Conservation (phyloP, 2,329 filamentous ascomycete genomes). For the Scorias spongiosa region DNA sequence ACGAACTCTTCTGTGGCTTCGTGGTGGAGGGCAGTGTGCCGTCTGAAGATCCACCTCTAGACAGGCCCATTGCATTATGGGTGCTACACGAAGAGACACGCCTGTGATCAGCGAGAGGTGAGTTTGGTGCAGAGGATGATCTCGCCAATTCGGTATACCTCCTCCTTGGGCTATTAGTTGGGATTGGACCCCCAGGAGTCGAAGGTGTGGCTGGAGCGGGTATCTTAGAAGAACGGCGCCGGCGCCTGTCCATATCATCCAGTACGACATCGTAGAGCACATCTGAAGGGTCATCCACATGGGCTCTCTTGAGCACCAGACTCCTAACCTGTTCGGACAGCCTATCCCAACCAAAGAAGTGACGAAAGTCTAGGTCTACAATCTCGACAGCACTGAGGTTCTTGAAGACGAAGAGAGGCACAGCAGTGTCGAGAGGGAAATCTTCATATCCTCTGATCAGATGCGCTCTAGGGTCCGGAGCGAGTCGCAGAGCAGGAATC, state of each 20-base stretch:
- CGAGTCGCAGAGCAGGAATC: slow-evolving; percentile 77
- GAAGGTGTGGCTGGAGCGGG: slow-evolving; percentile 60
- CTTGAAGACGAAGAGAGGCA: slow-evolving; percentile 94
- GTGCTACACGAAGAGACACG: slow-evolving; percentile 35
- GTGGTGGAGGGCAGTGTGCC: slow-evolving; percentile 20
- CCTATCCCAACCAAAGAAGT: slow-evolving; percentile 95
- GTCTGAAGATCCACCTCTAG: slow-evolving; percentile 41
- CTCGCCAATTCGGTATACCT: slow-evolving; percentile 52
- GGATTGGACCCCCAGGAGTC: slow-evolving; percentile 41
- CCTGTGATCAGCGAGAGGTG: slow-evolving; percentile 36
- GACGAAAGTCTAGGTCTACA: slow-evolving; percentile 86
- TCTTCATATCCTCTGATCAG: slow-evolving; percentile 90
- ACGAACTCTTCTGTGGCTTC: slow-evolving; percentile 52
- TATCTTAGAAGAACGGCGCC: slow-evolving; percentile 68
- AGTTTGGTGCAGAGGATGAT: slow-evolving; percentile 55
- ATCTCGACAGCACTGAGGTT: slow-evolving; percentile 90
- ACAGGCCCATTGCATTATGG: slow-evolving; percentile 19
- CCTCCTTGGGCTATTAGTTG: slow-evolving; percentile 44
- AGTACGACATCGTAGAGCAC: slow-evolving; percentile 84
- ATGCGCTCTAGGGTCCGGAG: slow-evolving; percentile 83
- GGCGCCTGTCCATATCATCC: slow-evolving; percentile 88
- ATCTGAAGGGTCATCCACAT: slow-evolving; percentile 78
- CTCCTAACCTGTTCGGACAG: slow-evolving; percentile 83
- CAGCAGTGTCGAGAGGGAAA: slow-evolving; percentile 94
- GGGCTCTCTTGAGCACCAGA: slow-evolving; percentile 72